phyloP scores from a whole-genome alignment of 1,139 yeast genomes.

The Hemisphaericaspora lyxosophila region DNA sequence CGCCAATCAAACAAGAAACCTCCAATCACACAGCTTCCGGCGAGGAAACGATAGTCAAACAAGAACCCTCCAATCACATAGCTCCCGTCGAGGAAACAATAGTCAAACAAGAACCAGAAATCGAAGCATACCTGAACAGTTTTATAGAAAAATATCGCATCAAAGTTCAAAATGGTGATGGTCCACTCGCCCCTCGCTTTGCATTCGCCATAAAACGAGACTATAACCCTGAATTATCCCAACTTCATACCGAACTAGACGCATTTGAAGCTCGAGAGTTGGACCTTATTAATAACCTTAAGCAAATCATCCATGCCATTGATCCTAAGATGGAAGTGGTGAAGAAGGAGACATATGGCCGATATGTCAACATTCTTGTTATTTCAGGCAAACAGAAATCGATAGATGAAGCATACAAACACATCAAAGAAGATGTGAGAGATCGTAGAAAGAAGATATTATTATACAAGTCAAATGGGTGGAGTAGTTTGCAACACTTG shows the following conservation, averaged over 20 bases:
- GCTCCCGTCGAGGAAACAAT: conserved; percentile 5
- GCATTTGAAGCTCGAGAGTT: conserved; percentile 25
- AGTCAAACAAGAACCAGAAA: conserved; percentile 10
- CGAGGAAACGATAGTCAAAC: no score
- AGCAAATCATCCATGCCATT: conserved; percentile 19
- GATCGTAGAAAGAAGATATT: conserved; percentile 29
- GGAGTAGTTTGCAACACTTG: conserved; percentile 32
- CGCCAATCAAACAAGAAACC: no score
- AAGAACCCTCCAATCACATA: no score
- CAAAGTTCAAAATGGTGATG: conserved; percentile 5
- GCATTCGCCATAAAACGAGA: conserved; percentile 30
- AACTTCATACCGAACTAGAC: conserved; percentile 36
- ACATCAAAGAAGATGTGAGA: conserved; percentile 21
- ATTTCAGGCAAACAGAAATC: conserved; percentile 35
- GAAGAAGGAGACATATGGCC: conserved; percentile 32
- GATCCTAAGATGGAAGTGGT: conserved; percentile 31
- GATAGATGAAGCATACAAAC: conserved; percentile 19
- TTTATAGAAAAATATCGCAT: conserved; percentile 22
- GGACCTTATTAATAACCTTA: conserved; percentile 20
- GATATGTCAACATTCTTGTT: conserved; percentile 32
- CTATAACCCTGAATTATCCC: conserved; percentile 25
- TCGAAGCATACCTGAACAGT: conserved; percentile 19
- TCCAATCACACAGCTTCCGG: no score
- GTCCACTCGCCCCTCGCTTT: conserved; percentile 6
- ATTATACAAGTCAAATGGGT: conserved; percentile 28